Evolutionary conservation across 148 eudicot species (phyloP), one percentile per base, ranked within the genome.

Genomic region (Rhododendron ferrugineum): DNA sequence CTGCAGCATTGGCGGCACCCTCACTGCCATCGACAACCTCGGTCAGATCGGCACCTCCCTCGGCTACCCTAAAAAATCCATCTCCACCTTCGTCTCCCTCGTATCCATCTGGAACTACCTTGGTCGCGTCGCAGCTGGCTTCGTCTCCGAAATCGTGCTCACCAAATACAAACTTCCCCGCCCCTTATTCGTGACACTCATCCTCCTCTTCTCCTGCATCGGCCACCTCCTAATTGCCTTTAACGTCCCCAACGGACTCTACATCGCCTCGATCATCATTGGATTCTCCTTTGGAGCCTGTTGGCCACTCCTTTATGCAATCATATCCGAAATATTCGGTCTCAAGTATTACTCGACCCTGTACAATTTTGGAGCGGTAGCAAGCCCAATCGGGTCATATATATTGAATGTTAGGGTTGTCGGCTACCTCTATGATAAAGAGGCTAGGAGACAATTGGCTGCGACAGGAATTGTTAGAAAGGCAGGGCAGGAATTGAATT

Each of bases 81-180:
- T 87, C 3, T 86, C 89, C 36, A 88, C 87, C 49, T 88, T 87
- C 40, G 85, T 86, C 6, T 84, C 87, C 1, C 87, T 88, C 3
- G 88, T 88, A 3, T 80, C 90, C 88, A 88, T 88, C 28, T 88
- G 88, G 90, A 90, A 88, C 56, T 90, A 85, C 62, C 87, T 90
- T 5, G 90, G 89, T 4, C 42, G 88, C 30, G 89, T 89, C 0
- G 89, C 87, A 3, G 86, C 91, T 0, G 91, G 91, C 10, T 89
- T 89, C 42, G 11, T 83, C 22, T 89, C 90, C 0, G 88, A 88
- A 44, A 79, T 82, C 82, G 42, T 90, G 23, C 28, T 90, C 40
- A 84, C 47, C 11, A 86, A 84, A 28, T 90, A 85, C 86, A 58
- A 87, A 34, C 72, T 89, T n/a, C 89, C 91, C 0, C 56, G 91